phyloP scores from a whole-genome alignment of 2,329 filamentous ascomycete genomes.

The Tolypocladium pustulatum region DNA sequence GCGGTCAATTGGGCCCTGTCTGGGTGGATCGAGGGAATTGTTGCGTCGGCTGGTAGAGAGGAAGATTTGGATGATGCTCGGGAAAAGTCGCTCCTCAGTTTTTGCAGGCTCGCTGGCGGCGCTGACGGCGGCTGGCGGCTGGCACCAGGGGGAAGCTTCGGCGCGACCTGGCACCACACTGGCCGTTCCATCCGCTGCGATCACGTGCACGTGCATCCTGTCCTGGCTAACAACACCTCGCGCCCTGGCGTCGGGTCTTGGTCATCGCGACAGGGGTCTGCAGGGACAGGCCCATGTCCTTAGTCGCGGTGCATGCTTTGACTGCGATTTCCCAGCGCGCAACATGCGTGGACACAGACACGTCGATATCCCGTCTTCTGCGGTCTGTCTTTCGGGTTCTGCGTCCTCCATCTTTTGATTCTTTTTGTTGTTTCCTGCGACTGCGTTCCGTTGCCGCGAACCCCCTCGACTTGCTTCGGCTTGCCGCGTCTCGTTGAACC shows the following conservation, averaged over 20 bases:
- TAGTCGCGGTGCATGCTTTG: background rate
- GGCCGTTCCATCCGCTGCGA: background rate
- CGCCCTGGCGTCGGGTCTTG: background rate
- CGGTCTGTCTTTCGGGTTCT: background rate
- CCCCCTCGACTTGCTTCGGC: background rate
- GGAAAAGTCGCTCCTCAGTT: constrained; percentile 33
- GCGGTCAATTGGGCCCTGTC: constrained; percentile 34
- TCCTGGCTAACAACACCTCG: background rate
- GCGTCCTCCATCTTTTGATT: too few relatives aligned
- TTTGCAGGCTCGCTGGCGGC: constrained; percentile 18
- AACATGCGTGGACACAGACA: background rate
- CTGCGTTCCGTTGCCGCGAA: background rate
- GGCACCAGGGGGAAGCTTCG: constrained; percentile 12
- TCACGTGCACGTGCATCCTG: constrained; percentile 11
- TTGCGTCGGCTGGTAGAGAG: constrained; percentile 24
- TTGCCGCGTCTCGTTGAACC: background rate
- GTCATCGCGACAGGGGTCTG: background rate
- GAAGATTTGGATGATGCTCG: constrained; percentile 31
- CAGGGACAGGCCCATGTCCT: background rate
- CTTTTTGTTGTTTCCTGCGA: background rate
- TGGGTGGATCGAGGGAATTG: constrained; percentile 27
- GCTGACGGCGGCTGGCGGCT: background rate
- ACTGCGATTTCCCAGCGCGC: background rate
- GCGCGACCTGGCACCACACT: constrained; percentile 15
- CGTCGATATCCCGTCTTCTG: background rate